Evolutionary conservation across 73 alveolate species (phyloP), one percentile per base, ranked within the genome.

Genomic region (Paraurostyla sp.): DNA sequence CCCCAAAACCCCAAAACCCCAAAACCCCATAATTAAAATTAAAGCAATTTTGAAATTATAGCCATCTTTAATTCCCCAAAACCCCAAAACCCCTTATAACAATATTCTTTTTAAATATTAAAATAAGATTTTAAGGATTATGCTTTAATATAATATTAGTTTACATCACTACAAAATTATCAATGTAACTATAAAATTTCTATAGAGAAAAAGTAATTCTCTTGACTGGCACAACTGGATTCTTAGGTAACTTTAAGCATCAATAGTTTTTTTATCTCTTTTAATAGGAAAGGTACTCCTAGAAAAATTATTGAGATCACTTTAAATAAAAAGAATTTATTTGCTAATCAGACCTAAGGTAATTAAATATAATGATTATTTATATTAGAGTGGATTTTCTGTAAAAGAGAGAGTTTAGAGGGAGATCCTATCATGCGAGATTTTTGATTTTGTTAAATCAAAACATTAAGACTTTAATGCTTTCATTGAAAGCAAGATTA

Each of bases 221-320:
- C 6, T 62, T 91, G 43, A 91, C 95, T n/a, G 95, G 95, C 20
- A n/a, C 54, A 50, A 91, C 95, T 0, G 95, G 95, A 15, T 65
- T 89, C 36, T 35, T 80, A 33, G 94, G 92, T 89, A 76, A 18
- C n/a, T 11, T 29, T 20, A 3, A n/a, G n/a, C n/a, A n/a, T n/a
- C n/a, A n/a, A n/a, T n/a, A n/a, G n/a, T 23, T 41, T 18, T 1
- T 29, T 0, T 11, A 7, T 29, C 23, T 33, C 52, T 35, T 35
- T 58, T 18, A 18, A 20, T 71, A 62, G 95, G 95, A 35, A 91
- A 91, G 68, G 93, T 91, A 23, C 57, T 91, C 32, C 57, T 91
- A 9, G 95, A 91, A 65, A 82, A 71, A 68, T 15, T 91, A 7
- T 83, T 91, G 7, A 69, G 95, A 57, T 50, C 89, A 4, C 78